phyloP scores from a whole-genome alignment of 768 basidiomycete species.

The Mycena latifolia region DNA sequence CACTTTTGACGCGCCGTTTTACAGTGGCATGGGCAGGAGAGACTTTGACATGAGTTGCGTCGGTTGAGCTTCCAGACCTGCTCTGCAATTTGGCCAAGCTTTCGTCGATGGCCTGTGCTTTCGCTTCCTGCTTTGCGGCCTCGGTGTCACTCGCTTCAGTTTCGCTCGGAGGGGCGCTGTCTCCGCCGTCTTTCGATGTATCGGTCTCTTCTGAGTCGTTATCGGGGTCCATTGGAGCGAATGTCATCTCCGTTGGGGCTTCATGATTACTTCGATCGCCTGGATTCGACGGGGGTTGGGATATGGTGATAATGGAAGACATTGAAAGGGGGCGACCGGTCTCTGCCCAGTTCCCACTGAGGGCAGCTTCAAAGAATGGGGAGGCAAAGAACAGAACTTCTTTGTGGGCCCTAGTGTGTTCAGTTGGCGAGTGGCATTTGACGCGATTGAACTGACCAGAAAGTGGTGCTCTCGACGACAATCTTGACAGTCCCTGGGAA shows the following conservation, averaged over 20 bases:
- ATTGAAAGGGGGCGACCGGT: constrained; percentile 83
- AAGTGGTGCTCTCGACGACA: constrained; percentile 88
- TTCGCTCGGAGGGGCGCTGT: constrained; percentile 41
- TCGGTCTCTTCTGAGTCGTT: constrained; percentile 54
- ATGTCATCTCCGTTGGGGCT: constrained; percentile 67
- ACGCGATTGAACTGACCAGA: constrained; percentile 72
- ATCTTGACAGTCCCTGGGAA: constrained; percentile 94
- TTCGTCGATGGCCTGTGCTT: constrained; percentile 57
- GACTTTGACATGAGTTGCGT: constrained; percentile 37
- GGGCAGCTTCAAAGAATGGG: constrained; percentile 93
- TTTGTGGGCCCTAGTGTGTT: constrained; percentile 81
- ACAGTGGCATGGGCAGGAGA: constrained; percentile 53
- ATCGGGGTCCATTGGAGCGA: constrained; percentile 69
- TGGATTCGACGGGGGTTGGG: constrained; percentile 75
- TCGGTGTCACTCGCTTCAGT: constrained; percentile 30
- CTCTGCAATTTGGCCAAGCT: constrained; percentile 73
- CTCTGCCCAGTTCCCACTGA: constrained; percentile 94
- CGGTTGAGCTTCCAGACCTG: constrained; percentile 20
- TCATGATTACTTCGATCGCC: constrained; percentile 58
- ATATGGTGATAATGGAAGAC: constrained; percentile 88
- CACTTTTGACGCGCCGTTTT: constrained; percentile 58
- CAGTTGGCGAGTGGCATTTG: constrained; percentile 16
- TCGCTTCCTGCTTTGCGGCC: constrained; percentile 39
- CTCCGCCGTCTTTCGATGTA: constrained; percentile 49
- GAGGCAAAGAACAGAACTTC: constrained; percentile 93